Base-by-base conservation (phyloP, 768 basidiomycete species). In the Mrakia blollopis region DNA sequence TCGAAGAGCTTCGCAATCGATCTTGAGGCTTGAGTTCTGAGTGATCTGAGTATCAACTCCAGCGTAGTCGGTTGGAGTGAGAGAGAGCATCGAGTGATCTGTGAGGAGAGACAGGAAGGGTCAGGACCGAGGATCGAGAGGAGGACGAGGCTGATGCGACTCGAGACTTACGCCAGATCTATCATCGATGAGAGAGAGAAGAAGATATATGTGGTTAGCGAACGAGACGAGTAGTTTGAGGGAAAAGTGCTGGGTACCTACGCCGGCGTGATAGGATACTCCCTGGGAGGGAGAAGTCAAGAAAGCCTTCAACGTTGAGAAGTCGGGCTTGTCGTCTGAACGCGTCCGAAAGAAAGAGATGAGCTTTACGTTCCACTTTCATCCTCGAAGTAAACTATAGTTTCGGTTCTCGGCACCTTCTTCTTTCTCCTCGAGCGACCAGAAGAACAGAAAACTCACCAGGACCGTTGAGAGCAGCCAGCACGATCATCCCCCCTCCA, bases 11-110 rank as follows among this genome's bases (percentile, higher is more conserved):
- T 74, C 73, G 30, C 73, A 74, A 25, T 74, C 73, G 60, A 65
- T 50, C 73, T 74, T 74, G 37, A 74, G 73, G 35, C 37, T 41
- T 2, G 73, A 74, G 62, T 74, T 50, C 18, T 62, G 60, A 18
- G 73, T 74, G 60, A 74, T 74, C 62, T 74, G 73, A 5, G 73
- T 74, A 39, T 74, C 73, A 18, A 74, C 60, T 14, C 61, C 60
- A 23, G 57, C 57, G 39, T 74, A 74, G 60, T 74, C 73, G 23
- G 62, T 60, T 0, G 63, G 61, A 30, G 73, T 62, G 16, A 74
- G 23, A 16, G 73, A 62, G 1, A 74, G 39, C 39, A 74, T 65
- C 28, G 73, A 74, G 28, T 74, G 73, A 16, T 74, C 70, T 72
- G 62, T 63, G 32, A 14, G 16, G 18, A 35, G 30, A 32, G 1